Conservation (phyloP, 2,329 filamentous ascomycete genomes). For the Sporothrix schenckii region DNA sequence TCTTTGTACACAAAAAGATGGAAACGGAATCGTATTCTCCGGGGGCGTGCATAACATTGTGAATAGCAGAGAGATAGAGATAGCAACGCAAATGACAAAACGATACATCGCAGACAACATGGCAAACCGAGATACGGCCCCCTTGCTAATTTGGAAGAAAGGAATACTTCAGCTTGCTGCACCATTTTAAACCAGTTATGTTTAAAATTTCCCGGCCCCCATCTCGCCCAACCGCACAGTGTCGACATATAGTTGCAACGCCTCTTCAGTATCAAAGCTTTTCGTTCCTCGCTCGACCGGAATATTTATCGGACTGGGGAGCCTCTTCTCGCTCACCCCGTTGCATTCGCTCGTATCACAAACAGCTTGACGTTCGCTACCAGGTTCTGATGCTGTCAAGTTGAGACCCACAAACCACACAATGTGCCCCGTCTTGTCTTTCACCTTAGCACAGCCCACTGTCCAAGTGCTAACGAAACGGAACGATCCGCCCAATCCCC, state of each 20-base stretch:
- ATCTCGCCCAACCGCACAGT: no score
- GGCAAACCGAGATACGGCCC: neutral
- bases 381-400: neutral
- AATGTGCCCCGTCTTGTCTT: neutral
- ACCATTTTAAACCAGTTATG: neutral
- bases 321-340: neutral
- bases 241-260: neutral
- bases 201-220: neutral
- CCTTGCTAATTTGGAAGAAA: neutral
- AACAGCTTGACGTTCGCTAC: conserved; percentile 4
- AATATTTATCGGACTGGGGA: neutral
- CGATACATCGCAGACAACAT: neutral
- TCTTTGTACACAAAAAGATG: neutral
- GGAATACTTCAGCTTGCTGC: neutral
- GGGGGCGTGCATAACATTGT: neutral
- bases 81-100: neutral
- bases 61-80: neutral
- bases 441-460: neutral
- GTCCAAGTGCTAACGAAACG: conserved; percentile 22
- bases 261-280: neutral
- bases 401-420: neutral
- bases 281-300: neutral
- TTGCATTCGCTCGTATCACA: conserved; percentile 21
- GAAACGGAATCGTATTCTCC: neutral
- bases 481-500: conserved; percentile 12